Percentiles rank a stretch among this genome's conserved stretches.
Evolutionary conservation across 441 rosid genomes (phyloP).

Genomic region (Pelargonium australe): DNA sequence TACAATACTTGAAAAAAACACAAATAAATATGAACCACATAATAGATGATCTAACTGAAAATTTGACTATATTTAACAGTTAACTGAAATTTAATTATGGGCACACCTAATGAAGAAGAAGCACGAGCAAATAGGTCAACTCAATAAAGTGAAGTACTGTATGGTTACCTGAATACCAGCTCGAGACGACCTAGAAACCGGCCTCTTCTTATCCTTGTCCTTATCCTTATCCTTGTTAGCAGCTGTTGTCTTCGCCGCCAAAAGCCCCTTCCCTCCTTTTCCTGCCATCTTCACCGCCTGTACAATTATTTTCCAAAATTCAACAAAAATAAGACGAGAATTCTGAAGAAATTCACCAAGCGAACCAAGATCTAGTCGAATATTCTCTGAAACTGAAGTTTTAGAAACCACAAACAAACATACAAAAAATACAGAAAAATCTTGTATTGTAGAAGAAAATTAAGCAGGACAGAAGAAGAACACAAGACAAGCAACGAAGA

Average conservation of each 20-base stretch:
- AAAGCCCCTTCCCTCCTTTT: conserved; percentile 93
- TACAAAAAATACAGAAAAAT: no score
- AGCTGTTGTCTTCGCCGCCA: conserved; percentile 76
- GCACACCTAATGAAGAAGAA: background rate
- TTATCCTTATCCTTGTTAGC: conserved; percentile 64
- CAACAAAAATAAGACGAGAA: background rate
- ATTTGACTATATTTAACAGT: no score
- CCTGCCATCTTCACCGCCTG: conserved; percentile 54
- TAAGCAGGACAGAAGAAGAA: no score
- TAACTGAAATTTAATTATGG: background rate
- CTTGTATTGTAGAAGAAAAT: background rate
- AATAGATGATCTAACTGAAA: no score
- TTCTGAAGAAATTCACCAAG: background rate
- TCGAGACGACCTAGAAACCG: conserved; percentile 83
- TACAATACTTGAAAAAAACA: no score
- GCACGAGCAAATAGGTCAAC: background rate
- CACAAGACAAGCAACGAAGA: background rate
- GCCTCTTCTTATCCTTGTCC: conserved; percentile 75
- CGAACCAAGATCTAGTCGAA: background rate
- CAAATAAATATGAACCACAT: no score
- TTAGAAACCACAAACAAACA: background rate
- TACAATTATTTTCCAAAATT: background rate
- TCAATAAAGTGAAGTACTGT: background rate
- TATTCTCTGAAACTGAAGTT: background rate
- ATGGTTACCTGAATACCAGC: conserved; percentile 76